Evolutionary conservation across 1,284 basidiomycete species (phyloP).

Genomic region (Boletus semigastroideus): DNA sequence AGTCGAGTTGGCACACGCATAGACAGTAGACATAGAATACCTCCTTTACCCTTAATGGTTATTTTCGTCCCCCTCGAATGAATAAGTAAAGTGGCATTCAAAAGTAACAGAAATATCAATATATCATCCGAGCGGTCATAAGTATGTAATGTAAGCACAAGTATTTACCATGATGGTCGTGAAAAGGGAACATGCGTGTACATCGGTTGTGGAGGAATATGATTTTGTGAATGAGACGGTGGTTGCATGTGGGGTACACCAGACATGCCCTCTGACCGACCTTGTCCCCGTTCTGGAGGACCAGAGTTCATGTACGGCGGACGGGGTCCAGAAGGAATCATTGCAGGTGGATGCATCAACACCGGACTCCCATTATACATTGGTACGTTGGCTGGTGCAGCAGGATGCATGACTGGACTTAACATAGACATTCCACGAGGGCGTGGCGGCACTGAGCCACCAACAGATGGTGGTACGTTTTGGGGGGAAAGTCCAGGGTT

Average conservation of each 20-base stretch:
- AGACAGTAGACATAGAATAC: constrained; percentile 23
- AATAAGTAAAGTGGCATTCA: constrained; percentile 32
- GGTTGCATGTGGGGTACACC: constrained; percentile 29
- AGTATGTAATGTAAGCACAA: constrained; percentile 21
- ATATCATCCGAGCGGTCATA: constrained; percentile 32
- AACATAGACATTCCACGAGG: constrained; percentile 51
- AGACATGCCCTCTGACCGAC: constrained; percentile 29
- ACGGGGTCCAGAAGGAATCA: constrained; percentile 34
- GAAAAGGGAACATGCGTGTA: constrained; percentile 35
- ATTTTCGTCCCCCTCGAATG: constrained; percentile 4
- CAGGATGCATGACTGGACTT: constrained; percentile 67
- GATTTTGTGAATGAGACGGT: constrained; percentile 27
- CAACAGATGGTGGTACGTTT: constrained; percentile 37
- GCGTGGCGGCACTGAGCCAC: constrained; percentile 46
- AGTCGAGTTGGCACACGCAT: constrained; percentile 60
- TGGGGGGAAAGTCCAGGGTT: constrained; percentile 48
- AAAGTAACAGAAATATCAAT: constrained; percentile 31
- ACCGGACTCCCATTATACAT: constrained; percentile 71
- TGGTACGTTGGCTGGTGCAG: constrained; percentile 38
- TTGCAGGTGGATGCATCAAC: constrained; percentile 55
- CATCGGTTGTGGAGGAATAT: constrained; percentile 32
- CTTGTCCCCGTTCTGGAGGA: constrained; percentile 29
- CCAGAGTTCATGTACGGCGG: constrained; percentile 30
- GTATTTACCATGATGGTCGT: constrained; percentile 42
- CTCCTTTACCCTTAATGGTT: constrained; percentile 21